phyloP scores from a whole-genome alignment of 306 rosid genomes.

The Dalbergia cultrata region DNA sequence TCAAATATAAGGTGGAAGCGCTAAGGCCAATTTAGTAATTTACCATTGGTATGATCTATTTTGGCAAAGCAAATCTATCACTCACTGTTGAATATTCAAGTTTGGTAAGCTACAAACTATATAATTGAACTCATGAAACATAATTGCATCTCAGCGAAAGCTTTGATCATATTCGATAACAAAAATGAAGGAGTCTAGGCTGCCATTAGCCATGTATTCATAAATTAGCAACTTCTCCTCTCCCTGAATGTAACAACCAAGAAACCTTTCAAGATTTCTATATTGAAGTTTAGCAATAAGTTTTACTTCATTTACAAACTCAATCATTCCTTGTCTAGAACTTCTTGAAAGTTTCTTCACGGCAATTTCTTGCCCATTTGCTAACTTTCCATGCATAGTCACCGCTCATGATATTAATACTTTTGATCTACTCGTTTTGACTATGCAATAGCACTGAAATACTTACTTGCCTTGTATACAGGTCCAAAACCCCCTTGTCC shows the following conservation, averaged over 20 bases:
- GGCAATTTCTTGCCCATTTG: conserved; percentile 49
- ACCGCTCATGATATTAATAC: not conserved
- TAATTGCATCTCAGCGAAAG: not conserved
- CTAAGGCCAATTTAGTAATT: conserved; percentile 52
- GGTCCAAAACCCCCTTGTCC: conserved; percentile 57
- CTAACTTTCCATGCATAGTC: conserved; percentile 44
- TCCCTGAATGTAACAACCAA: conserved; percentile 56
- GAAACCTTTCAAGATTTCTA: conserved; percentile 57
- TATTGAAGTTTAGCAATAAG: conserved; percentile 55
- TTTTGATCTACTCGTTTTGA: not conserved
- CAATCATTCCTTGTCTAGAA: conserved; percentile 49
- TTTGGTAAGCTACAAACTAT: not conserved
- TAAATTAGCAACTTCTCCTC: conserved; percentile 46
- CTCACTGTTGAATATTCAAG: not conserved
- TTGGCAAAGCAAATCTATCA: not conserved
- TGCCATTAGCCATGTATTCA: conserved; percentile 30
- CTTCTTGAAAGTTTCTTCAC: conserved; percentile 52
- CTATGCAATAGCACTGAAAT: not conserved
- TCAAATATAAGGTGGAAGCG: conserved; percentile 56
- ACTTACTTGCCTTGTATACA: conserved; percentile 47
- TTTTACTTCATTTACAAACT: conserved; percentile 55
- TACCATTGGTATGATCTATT: conserved; percentile 41
- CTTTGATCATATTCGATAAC: conserved; percentile 18
- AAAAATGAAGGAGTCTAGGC: conserved; percentile 53
- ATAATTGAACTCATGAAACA: not conserved